These are phyloP conservation scores for Trametes coccinea DNA, from an alignment of 768 basidiomycete genomes.

Conservation along the genomic window DNA sequence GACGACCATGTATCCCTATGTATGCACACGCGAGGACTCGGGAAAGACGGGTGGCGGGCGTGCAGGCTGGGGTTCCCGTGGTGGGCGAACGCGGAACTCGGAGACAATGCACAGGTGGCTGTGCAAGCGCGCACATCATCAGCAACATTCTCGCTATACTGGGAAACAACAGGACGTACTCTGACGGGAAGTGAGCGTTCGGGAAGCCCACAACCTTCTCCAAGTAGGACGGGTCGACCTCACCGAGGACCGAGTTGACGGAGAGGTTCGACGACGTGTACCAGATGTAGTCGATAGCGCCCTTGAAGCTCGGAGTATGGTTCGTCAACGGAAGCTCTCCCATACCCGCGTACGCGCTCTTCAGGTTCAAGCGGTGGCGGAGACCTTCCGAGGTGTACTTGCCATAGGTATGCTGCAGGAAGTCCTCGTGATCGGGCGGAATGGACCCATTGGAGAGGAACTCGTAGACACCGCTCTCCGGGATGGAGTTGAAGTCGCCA, in stretches of 20 bases:
- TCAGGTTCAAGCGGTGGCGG: constrained; percentile 74
- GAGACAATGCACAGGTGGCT: constrained; percentile 73
- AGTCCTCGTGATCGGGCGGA: constrained; percentile 81
- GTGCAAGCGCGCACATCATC: constrained; percentile 17
- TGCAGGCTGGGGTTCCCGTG: constrained; percentile 44
- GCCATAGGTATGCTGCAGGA: constrained; percentile 89
- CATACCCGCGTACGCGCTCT: constrained; percentile 74
- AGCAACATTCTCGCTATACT: neutral
- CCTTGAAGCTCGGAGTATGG: constrained; percentile 84
- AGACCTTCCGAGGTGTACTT: constrained; percentile 89
- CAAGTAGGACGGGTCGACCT: constrained; percentile 82
- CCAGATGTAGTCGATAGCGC: constrained; percentile 93
- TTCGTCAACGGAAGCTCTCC: constrained; percentile 81
- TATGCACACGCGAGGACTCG: constrained; percentile 39
- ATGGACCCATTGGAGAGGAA: constrained; percentile 75
- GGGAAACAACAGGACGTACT: constrained; percentile 59
- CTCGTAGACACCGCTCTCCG: constrained; percentile 88
- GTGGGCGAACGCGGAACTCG: constrained; percentile 81
- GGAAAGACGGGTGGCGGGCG: constrained; percentile 43
- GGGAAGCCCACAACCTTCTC: constrained; percentile 95
- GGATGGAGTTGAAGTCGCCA: constrained; percentile 95
- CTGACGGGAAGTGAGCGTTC: constrained; percentile 94
- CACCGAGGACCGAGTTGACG: constrained; percentile 83
- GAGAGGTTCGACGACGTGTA: constrained; percentile 73
- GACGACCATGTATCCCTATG: constrained; percentile 17